Percentiles rank a stretch among this genome's conserved stretches.
These are phyloP conservation scores for Diplodia seriata DNA, from an alignment of 2,329 filamentous ascomycete genomes.

Conservation along the genomic window DNA sequence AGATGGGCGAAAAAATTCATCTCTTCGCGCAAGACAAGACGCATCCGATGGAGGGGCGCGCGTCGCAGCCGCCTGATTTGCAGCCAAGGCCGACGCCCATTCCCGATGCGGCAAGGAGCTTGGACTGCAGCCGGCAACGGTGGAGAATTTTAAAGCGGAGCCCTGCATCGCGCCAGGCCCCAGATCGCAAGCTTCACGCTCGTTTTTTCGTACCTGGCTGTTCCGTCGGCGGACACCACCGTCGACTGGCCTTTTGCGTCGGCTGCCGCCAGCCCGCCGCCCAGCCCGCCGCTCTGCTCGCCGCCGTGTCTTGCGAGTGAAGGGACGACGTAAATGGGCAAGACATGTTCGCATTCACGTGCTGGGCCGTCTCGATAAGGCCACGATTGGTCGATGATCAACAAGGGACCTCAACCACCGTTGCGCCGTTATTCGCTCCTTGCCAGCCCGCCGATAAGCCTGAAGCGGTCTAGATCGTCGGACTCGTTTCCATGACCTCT, in stretches of 20 bases:
- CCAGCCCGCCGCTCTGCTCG: not conserved
- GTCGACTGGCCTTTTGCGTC: not conserved
- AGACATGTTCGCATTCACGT: not conserved
- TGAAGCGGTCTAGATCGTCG: too few species aligned
- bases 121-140: constrained; percentile 18
- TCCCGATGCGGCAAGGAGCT: constrained; percentile 22
- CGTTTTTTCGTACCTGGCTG: not conserved
- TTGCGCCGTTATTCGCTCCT: not conserved
- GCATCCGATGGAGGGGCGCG: constrained; percentile 10
- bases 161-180: not conserved
- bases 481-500: too few species aligned
- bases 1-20: not conserved
- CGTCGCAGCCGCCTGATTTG: constrained; percentile 22
- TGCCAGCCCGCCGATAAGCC: too few species aligned
- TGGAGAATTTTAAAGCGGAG: constrained; percentile 26
- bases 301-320: too few species aligned
- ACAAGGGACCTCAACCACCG: constrained; percentile 3
- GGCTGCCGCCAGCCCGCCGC: not conserved
- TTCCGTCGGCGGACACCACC: constrained; percentile 17
- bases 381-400: not conserved
- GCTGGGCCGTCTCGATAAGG: not conserved
- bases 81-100: constrained; percentile 23
- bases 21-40: not conserved
- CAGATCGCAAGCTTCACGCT: not conserved
- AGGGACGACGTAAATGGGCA: not conserved